Conservation (phyloP, 2,329 filamentous ascomycete species). For the Epichloe aotearoae region DNA sequence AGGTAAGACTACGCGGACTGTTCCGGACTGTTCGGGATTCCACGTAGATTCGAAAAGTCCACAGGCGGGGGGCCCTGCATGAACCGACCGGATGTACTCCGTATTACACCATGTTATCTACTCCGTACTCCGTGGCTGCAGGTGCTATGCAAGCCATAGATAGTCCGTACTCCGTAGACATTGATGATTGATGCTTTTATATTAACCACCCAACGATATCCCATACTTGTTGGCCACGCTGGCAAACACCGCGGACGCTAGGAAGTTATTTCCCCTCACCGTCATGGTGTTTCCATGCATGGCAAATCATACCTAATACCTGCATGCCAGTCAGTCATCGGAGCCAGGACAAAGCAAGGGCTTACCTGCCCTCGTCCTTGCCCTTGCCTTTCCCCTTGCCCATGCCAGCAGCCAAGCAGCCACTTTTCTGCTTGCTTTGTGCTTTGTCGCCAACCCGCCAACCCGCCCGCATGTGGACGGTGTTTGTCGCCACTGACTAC, state of each 20-base stretch:
- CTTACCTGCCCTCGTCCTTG: neutral
- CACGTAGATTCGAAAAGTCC: neutral
- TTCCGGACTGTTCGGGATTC: neutral
- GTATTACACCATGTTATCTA: neutral
- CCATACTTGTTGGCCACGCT: neutral
- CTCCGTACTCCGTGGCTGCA: slow-evolving; percentile 1
- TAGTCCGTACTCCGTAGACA: neutral
- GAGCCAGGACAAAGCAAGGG: neutral
- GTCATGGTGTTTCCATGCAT: neutral
- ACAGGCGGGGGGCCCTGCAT: slow-evolving; percentile 4
- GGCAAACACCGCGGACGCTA: neutral
- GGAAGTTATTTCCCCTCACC: neutral
- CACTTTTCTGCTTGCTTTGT: neutral
- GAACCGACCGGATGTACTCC: slow-evolving; percentile 5
- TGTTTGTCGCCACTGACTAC: no score
- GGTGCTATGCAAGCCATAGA: slow-evolving; percentile 13
- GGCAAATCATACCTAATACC: neutral
- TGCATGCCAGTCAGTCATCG: slow-evolving; percentile 5
- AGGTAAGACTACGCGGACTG: neutral
- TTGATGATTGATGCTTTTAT: neutral
- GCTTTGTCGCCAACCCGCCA: neutral
- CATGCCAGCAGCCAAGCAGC: neutral
- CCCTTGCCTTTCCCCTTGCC: no score
- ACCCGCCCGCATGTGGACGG: neutral
- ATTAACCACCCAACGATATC: no score